These are phyloP conservation scores for Lactarius tabidus DNA, from an alignment of 768 basidiomycete genomes.

Conservation along the genomic window DNA sequence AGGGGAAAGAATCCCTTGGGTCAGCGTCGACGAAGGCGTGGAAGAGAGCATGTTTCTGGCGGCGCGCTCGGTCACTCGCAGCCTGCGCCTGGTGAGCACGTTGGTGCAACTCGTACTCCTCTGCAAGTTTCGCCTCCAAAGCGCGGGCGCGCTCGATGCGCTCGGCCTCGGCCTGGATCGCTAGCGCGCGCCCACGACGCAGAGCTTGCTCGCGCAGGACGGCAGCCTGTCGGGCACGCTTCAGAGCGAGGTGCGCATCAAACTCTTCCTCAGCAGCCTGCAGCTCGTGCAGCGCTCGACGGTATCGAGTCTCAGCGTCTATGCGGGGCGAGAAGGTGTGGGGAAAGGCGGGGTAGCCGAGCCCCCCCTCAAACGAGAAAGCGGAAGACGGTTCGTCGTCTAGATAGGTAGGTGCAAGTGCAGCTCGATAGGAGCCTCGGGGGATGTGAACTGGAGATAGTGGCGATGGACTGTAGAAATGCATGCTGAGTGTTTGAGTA, in stretches of 20 bases:
- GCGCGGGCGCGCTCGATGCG: neutral
- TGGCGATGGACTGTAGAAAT: slow-evolving; percentile 4
- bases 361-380: neutral
- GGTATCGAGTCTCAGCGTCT: slow-evolving; percentile 19
- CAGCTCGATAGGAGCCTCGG: neutral
- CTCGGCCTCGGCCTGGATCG: slow-evolving; percentile 8
- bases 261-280: slow-evolving; percentile 23
- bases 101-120: neutral
- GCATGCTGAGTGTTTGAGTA: slow-evolving; percentile 2
- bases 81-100: neutral
- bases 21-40: neutral
- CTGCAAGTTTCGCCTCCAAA: slow-evolving; percentile 1
- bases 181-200: neutral
- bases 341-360: neutral
- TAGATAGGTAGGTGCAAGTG: neutral
- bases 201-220: slow-evolving; percentile 2
- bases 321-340: neutral
- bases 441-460: neutral
- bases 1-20: neutral
- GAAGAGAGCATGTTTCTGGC: neutral
- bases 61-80: neutral
- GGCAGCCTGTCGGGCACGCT: slow-evolving; percentile 7
- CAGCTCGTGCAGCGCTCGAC: slow-evolving; percentile 19
- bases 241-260: slow-evolving; percentile 1
- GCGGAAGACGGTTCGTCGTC: neutral